Base-by-base conservation (phyloP, 2,329 filamentous ascomycete genomes). In the Trichophyton benhamiae region DNA sequence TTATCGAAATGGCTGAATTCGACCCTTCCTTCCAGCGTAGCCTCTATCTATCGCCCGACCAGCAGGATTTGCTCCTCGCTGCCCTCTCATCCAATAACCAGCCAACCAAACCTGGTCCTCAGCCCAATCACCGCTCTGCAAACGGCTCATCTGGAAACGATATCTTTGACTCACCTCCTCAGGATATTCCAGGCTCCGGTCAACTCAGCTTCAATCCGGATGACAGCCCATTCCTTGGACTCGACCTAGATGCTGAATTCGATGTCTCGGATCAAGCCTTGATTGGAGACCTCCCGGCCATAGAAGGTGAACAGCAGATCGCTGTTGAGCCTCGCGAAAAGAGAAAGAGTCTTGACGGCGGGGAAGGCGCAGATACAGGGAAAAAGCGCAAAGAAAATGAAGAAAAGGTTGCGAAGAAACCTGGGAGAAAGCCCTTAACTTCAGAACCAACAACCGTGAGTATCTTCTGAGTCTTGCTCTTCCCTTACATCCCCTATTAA, bases 371-470 rank as follows among this genome's bases (percentile, higher is more conserved):
- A 4, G 87, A 81, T n/a, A 78, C 77, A 30, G 81, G 80, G 52
- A 84, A 83, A 66, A 83, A 84, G 62, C 94, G 90, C 66, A 84
- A 88, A 63, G 91, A 95, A 75, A 84, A 87, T 62, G 86, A 90
- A 61, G 89, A 91, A 52, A 96, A 94, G 76, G 81, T 86, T 49
- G 84, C 89, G 25, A 97, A 97, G 83, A 99, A 97, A 77, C 92
- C 94, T 3, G 94, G 94, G 58, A 85, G 94, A 65, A 99, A 99
- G 80, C 94, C 92, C 20, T 80, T 97, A 69, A 97, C 90, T 57
- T 95, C 89, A 22, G 94, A 97, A 75, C 94, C 94, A 25, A 97
- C 89, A 67, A 94, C 91, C 67, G 92, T 97, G 85, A 79, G 91
- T 84, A 63, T 44, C 17, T 38, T 13, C 33, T 13, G 8, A 55